These are phyloP conservation scores for Amauroascus verrucosus DNA, from an alignment of 2,329 filamentous ascomycete genomes.

Conservation along the genomic window DNA sequence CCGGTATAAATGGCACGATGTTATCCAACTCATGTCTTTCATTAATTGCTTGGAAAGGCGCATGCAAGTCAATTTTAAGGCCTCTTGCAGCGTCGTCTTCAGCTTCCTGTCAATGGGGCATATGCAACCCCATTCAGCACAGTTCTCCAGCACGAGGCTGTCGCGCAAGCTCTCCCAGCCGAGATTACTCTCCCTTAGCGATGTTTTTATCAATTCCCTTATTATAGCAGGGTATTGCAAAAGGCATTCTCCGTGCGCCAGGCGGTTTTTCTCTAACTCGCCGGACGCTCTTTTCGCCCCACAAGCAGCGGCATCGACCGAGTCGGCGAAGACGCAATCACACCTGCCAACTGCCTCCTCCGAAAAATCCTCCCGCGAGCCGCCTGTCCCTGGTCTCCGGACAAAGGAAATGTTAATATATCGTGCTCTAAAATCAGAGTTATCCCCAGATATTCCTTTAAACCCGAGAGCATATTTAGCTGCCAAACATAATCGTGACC, in stretches of 20 bases:
- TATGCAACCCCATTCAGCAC: background rate
- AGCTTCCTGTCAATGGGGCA: background rate
- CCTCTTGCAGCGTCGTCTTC: conserved; percentile 19
- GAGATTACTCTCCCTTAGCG: conserved; percentile 31
- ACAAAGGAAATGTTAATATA: conserved; percentile 3
- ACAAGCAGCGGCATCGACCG: conserved; percentile 12
- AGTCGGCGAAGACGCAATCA: background rate
- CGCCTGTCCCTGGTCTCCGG: background rate
- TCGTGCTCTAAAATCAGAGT: background rate
- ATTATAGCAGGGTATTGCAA: conserved; percentile 44
- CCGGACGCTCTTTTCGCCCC: conserved; percentile 6
- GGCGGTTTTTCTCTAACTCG: conserved; percentile 25
- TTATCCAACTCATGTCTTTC: conserved; percentile 54
- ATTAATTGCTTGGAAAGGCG: conserved; percentile 46
- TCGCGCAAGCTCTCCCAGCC: conserved; percentile 21
- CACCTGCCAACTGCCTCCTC: background rate
- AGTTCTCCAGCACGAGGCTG: conserved; percentile 22
- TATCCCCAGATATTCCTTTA: background rate
- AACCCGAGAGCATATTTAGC: background rate
- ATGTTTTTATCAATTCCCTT: conserved; percentile 45
- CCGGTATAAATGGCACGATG: conserved; percentile 45
- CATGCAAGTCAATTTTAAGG: conserved; percentile 39
- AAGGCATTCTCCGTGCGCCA: conserved; percentile 34
- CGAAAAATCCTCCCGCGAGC: background rate
- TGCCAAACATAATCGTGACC: background rate